These are phyloP conservation scores for Erodium maritimum DNA, from an alignment of 345 rosid species.

Conservation along the genomic window DNA sequence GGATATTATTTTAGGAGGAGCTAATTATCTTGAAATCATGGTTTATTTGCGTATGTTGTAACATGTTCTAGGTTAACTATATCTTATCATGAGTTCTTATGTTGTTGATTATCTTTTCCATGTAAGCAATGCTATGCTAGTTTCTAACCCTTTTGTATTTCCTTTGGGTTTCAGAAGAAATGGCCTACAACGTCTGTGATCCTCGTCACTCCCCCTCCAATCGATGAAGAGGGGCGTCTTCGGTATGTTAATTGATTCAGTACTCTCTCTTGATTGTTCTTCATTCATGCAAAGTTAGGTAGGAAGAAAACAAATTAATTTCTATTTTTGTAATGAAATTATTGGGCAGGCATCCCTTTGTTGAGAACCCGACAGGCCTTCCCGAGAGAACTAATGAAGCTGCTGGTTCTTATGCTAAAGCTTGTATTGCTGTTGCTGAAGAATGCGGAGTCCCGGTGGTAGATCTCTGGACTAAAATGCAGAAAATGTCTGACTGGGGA, in stretches of 20 bases:
- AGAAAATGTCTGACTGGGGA: conserved; percentile 49
- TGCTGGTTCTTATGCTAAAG: conserved; percentile 61
- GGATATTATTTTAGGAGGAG: no score
- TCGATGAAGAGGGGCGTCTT: conserved; percentile 77
- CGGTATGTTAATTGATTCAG: conserved; percentile 41
- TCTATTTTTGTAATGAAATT: not conserved
- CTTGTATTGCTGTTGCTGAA: conserved; percentile 40
- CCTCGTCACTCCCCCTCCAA: conserved; percentile 82
- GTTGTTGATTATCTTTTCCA: not conserved
- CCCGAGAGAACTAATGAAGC: conserved; percentile 88
- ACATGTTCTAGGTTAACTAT: no score
- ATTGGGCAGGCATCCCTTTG: conserved; percentile 48
- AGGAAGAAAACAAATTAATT: not conserved
- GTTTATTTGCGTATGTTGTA: no score
- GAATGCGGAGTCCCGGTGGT: conserved; percentile 42
- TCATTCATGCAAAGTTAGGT: no score
- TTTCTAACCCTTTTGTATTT: not conserved
- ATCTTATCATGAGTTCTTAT: not conserved
- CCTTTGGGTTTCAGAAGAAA: conserved; percentile 27
- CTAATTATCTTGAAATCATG: no score
- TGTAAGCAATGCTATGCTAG: not conserved
- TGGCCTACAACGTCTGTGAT: conserved; percentile 53
- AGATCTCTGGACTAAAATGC: conserved; percentile 82
- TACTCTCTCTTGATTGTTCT: no score
- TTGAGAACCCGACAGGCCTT: conserved; percentile 44